Evolutionary conservation across 305 asterid genomes (phyloP), one percentile per base, ranked within the genome.

Genomic region (Coffea humblotiana): DNA sequence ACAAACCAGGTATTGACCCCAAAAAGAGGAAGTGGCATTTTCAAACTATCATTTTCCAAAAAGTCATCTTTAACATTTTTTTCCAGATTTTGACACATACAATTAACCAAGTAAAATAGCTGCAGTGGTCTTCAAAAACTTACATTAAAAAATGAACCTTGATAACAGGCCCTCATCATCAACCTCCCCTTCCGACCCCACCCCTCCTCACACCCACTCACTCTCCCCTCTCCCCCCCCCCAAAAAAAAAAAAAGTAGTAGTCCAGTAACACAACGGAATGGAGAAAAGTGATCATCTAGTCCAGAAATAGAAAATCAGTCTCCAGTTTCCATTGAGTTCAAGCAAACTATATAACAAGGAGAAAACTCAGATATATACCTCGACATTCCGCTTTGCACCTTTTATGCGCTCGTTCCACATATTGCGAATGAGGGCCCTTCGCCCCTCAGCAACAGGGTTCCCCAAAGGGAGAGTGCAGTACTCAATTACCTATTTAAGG

Each of bases 351-450:
- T n/a, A 72, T 15, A 81, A 74, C n/a, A 72, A 80, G 78, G 78
- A 77, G 67, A 79, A 80, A 82, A 63, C 54, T 52, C 68, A 64
- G 43, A 69, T 83, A 70, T 80, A 78, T 86, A 96, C 98, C 98
- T 96, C 99, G 78, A 96, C 99, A 88, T 96, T 96, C 69, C 98
- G 85, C 87, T 93, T 94, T 77, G 98, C 85, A 60, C 99, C 99
- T 89, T 91, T 92, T 86, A 96, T 96, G 75, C 99, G 98, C 74
- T 96, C 98, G 80, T 86, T 93, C 99, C 99, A 96, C 99, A 96
- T 96, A 82, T 90, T 92, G 79, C 98, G 98, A 83, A 94, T 90
- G 70, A 94, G 98, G 74, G 87, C 84, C 90, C 93, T 88, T 71
- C 97, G 90, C 63, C 94, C 98, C 87, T 96, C 98, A 77, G 98